These are phyloP conservation scores for Chrysoporthe puriensis DNA, from an alignment of 2,329 filamentous ascomycete species.

Conservation along the genomic window DNA sequence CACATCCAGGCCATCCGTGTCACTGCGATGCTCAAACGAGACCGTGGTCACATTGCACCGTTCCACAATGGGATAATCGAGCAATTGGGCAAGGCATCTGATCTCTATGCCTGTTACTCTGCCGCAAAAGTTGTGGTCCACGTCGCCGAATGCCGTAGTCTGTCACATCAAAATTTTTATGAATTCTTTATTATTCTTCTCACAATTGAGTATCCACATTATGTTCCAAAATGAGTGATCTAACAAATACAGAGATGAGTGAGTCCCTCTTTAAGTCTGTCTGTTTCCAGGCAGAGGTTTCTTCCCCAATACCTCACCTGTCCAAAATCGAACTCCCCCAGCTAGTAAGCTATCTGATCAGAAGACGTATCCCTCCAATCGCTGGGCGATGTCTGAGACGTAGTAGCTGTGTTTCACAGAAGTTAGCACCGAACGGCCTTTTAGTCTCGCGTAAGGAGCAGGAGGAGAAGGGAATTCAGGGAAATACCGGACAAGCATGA, in stretches of 20 bases:
- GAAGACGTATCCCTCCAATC: conserved; percentile 19
- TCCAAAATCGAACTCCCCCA: too few species aligned
- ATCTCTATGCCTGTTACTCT: neutral
- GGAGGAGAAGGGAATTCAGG: neutral
- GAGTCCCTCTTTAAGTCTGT: too few species aligned
- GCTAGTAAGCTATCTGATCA: neutral
- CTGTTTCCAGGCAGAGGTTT: too few species aligned
- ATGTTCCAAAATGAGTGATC: neutral
- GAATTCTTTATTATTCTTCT: too few species aligned
- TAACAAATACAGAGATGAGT: neutral
- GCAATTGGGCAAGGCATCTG: neutral
- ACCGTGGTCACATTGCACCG: neutral
- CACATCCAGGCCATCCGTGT: neutral
- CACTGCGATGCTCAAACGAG: neutral
- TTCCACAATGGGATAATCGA: neutral
- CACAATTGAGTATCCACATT: neutral
- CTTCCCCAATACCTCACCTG: too few species aligned
- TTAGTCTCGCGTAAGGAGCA: neutral
- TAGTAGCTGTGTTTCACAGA: neutral
- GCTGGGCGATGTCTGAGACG: conserved; percentile 20
- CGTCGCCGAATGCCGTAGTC: neutral
- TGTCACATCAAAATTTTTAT: too few species aligned
- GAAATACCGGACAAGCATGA: neutral
- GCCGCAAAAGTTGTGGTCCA: neutral
- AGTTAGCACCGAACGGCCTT: neutral